phyloP scores from a whole-genome alignment of 305 asterid species.

The Solanum hybrid region DNA sequence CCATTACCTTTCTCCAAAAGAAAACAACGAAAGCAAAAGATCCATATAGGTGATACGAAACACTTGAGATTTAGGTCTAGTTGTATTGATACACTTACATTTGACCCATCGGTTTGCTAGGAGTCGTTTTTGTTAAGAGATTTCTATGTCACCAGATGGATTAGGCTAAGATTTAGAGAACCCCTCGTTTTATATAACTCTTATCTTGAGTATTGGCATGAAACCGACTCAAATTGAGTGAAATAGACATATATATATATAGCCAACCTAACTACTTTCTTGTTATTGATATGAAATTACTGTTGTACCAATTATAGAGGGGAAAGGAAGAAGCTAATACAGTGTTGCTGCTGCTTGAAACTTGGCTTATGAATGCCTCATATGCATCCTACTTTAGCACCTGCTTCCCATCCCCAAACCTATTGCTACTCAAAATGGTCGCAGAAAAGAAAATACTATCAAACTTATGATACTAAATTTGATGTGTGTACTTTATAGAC shows the following conservation, averaged over 20 bases:
- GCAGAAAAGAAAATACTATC: neutral
- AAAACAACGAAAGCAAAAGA: neutral
- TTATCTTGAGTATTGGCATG: neutral
- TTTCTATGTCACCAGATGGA: neutral
- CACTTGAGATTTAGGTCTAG: neutral
- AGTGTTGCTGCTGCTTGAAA: neutral
- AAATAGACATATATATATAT: neutral
- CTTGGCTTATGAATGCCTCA: neutral
- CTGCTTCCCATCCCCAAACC: neutral
- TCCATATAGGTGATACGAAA: neutral
- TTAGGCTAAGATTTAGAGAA: neutral
- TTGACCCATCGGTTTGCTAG: neutral
- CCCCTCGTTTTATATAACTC: neutral
- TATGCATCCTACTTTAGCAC: neutral
- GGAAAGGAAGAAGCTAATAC: neutral
- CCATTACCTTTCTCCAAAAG: neutral
- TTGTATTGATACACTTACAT: neutral
- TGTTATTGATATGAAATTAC: neutral
- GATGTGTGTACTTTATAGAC: neutral
- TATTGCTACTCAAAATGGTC: neutral
- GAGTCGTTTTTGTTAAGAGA: neutral
- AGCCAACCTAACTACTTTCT: neutral
- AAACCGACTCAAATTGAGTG: neutral
- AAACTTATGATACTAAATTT: neutral
- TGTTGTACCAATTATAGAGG: neutral